Percentiles rank a stretch among this genome's conserved stretches.
These are phyloP conservation scores for Schrenkiella parvula DNA, from an alignment of 345 rosid species.

Conservation along the genomic window DNA sequence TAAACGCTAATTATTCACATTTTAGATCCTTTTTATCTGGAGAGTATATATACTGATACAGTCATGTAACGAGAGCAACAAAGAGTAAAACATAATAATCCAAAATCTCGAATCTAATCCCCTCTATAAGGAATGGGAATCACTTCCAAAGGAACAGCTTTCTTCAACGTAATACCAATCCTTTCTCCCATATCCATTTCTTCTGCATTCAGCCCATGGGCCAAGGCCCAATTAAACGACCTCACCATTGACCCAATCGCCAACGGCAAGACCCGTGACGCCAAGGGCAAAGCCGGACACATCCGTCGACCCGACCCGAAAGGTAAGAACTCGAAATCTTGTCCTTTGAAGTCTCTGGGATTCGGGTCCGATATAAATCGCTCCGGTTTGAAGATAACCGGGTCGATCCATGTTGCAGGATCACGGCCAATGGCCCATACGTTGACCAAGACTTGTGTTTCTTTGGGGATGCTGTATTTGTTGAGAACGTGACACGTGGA, in stretches of 20 bases:
- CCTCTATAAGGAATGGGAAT: conserved; percentile 43
- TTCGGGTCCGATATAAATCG: conserved; percentile 47
- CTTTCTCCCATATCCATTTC: conserved; percentile 66
- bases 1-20: neutral
- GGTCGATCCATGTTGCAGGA: conserved; percentile 56
- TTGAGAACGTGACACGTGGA: conserved; percentile 46
- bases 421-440: conserved; percentile 68
- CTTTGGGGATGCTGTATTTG: conserved; percentile 52
- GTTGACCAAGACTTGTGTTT: conserved; percentile 71
- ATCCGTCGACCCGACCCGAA: conserved; percentile 85
- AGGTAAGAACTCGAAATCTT: conserved; percentile 63
- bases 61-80: neutral
- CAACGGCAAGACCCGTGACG: conserved; percentile 54
- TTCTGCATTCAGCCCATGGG: conserved; percentile 37
- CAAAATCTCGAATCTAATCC: neutral
- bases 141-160: conserved; percentile 55
- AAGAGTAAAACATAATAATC: neutral
- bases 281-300: conserved; percentile 79
- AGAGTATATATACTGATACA: neutral
- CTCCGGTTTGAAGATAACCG: conserved; percentile 57
- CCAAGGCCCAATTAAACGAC: conserved; percentile 62
- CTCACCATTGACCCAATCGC: conserved; percentile 60
- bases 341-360: conserved; percentile 55
- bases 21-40: neutral
- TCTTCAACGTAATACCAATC: conserved; percentile 63